Evolutionary conservation across 2,329 filamentous ascomycete genomes (phyloP).

Genomic region (Plectosphaerella sp.): DNA sequence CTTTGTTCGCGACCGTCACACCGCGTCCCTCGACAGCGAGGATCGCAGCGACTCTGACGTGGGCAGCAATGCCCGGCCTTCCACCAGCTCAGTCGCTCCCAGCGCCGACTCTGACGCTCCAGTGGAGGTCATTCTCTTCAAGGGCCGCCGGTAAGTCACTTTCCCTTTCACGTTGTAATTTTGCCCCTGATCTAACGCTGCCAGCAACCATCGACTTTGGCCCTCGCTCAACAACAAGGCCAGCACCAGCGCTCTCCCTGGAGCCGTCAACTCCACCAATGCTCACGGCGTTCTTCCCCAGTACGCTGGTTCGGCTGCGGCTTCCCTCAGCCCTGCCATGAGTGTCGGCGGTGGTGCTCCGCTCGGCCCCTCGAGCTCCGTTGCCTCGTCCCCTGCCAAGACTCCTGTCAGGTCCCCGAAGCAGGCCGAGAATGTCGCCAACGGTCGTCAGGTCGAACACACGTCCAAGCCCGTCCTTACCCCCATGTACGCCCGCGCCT

Average conservation of each 20-base stretch:
- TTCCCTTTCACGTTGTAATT: not conserved
- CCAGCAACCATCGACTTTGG: conserved; percentile 42
- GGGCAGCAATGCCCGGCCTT: not conserved
- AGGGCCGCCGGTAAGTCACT: conserved; percentile 30
- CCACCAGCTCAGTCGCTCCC: not conserved
- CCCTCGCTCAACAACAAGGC: conserved; percentile 47
- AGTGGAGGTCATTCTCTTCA: conserved; percentile 25
- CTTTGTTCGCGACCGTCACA: conserved; percentile 4
- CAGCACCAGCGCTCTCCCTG: conserved; percentile 39
- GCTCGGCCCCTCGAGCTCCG: conserved; percentile 35
- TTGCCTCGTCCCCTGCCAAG: conserved; percentile 24
- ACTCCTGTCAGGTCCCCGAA: conserved; percentile 17
- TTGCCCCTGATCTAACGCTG: too few species aligned
- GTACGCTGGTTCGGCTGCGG: conserved; percentile 47
- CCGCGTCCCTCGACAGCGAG: conserved; percentile 1
- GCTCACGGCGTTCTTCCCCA: conserved; percentile 51
- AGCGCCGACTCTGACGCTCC: not conserved
- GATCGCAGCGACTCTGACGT: not conserved
- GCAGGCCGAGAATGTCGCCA: conserved; percentile 10
- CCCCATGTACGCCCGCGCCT: not conserved
- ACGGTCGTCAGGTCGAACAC: not conserved
- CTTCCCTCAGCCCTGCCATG: conserved; percentile 41
- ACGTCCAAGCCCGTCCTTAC: not conserved
- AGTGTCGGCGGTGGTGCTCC: conserved; percentile 45
- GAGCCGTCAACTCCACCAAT: conserved; percentile 48